Evolutionary conservation across 2,329 filamentous ascomycete genomes (phyloP), one percentile per base, ranked within the genome.

Genomic region (Cladosporium sp.): DNA sequence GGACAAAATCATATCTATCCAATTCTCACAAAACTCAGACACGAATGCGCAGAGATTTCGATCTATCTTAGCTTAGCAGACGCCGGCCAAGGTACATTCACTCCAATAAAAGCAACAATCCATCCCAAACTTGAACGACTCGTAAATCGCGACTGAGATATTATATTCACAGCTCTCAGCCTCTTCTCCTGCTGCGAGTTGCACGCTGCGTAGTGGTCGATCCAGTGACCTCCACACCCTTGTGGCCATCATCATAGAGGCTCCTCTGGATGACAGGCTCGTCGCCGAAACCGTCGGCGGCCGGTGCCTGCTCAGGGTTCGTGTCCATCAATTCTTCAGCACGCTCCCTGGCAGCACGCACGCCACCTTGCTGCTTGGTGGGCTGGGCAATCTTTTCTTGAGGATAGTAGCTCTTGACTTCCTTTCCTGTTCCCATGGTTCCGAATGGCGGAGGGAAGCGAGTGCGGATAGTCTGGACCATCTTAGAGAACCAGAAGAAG

Each of bases 401-500:
- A 36, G 68, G 69, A 65, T 73, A 68, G 58, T 68, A 72, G 63
- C 72, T 70, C 10, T 46, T 46, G 43, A 69, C 67, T n/a, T 73
- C 70, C 32, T 71, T 65, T 7, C 69, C 73, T 4, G 70, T 62
- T 23, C 74, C 73, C 68, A 76, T 78, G 14, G 82, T 83, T 48
- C 81, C 81, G 18, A 79, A 75, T 6, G 82, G 89, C 78, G 82
- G 82, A 67, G 87, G 84, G 74, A 95, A 95, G 28, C 91, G 84
- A 81, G 91, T 93, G 66, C 88, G 84, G 14, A 95, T 87, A 10
- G 91, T 91, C 66, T 87, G 83, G 68, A 96, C 88, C 92, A 96
- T 96, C 84, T 92, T 92, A 73, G 87, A 83, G 76, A 94, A 95
- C 92, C 92, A 96, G 79, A 89, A 91, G 73, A 91, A 88, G 79